These are phyloP conservation scores for Xylaria sp. DNA, from an alignment of 2,329 filamentous ascomycete species.

Conservation along the genomic window DNA sequence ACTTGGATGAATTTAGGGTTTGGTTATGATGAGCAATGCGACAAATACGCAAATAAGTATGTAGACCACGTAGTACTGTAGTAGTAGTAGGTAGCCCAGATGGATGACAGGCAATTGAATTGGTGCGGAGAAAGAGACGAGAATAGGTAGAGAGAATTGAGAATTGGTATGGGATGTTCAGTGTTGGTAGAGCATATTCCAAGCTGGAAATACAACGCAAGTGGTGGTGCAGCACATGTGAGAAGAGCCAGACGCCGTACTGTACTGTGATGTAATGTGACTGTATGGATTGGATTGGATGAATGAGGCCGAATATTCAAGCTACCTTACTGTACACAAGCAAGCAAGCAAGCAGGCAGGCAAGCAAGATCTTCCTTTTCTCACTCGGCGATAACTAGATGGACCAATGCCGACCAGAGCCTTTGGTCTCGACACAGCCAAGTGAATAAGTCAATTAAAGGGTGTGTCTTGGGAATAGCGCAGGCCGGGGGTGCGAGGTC, in stretches of 20 bases:
- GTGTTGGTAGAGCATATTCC: background rate
- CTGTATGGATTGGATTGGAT: background rate
- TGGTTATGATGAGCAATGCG: slow-evolving; percentile 1
- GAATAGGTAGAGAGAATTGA: background rate
- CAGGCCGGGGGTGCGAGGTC: slow-evolving; percentile 40
- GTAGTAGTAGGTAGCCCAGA: background rate
- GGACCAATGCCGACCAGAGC: background rate
- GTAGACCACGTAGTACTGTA: too few species aligned
- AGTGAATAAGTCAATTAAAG: slow-evolving; percentile 52
- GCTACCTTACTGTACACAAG: background rate
- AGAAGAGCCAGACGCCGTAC: background rate
- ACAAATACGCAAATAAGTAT: background rate
- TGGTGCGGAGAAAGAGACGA: slow-evolving; percentile 1
- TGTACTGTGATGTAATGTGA: too few species aligned
- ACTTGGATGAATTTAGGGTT: slow-evolving; percentile 12
- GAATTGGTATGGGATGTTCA: background rate
- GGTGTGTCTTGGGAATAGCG: slow-evolving; percentile 45
- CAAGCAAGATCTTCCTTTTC: background rate
- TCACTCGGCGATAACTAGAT: background rate
- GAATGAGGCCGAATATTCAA: background rate
- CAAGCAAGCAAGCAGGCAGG: background rate
- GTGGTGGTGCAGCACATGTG: background rate
- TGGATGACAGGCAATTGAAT: slow-evolving; percentile 23
- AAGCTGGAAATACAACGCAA: background rate
- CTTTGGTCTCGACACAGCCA: slow-evolving; percentile 21